Evolutionary conservation across 2,329 filamentous ascomycete species (phyloP).

Genomic region (Fusarium pseudonygamai): DNA sequence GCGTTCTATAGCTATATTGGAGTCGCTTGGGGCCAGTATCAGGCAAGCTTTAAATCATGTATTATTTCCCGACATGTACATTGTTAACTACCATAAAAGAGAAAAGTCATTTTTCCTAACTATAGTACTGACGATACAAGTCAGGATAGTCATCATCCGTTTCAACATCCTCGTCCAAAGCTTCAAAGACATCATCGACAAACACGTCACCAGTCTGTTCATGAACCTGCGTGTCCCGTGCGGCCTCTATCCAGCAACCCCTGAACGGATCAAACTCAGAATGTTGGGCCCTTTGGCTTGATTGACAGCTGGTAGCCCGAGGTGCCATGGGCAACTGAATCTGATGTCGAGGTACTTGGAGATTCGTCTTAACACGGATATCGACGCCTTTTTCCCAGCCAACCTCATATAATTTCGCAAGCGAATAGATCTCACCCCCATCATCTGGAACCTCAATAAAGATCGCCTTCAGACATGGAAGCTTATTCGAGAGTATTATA

Average conservation of each 20-base stretch:
- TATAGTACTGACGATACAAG: not conserved
- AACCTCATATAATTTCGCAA: not conserved
- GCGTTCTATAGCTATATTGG: too few species aligned
- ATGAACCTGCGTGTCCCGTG: too few species aligned
- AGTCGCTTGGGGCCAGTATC: not conserved
- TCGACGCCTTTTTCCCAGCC: not conserved
- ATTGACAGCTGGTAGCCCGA: not conserved
- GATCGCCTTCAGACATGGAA: not conserved
- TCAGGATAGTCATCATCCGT: not conserved
- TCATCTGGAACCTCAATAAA: not conserved
- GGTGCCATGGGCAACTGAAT: not conserved
- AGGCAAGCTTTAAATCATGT: not conserved
- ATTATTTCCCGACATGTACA: not conserved
- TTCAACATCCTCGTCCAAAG: not conserved
- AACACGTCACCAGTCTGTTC: not conserved
- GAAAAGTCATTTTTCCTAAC: not conserved
- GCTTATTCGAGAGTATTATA: not conserved
- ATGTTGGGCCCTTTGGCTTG: accelerated
- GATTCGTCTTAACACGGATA: not conserved
- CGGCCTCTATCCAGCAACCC: not conserved
- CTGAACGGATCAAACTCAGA: not conserved
- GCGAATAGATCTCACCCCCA: accelerated
- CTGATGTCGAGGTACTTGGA: not conserved
- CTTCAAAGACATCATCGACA: not conserved
- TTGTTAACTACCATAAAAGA: accelerated